Conservation (phyloP, 2,329 filamentous ascomycete species). For the Ophiostoma tasmaniense region DNA sequence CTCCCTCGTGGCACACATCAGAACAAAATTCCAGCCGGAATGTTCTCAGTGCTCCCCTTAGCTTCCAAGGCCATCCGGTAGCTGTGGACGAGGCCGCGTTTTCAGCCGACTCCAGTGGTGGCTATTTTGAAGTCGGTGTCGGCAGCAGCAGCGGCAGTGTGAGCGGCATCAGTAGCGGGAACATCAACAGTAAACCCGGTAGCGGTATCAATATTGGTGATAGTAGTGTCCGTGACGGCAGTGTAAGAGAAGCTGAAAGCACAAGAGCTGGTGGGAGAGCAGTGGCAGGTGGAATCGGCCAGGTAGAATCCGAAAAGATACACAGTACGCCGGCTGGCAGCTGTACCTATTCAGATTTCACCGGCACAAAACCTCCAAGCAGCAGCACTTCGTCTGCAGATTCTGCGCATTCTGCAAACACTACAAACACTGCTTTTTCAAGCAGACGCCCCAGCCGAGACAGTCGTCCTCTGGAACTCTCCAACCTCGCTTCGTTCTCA, state of each 20-base stretch:
- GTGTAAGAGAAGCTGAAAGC: neutral
- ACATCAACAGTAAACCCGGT: neutral
- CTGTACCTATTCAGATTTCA: neutral
- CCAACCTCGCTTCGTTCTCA: neutral
- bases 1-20: slow-evolving; percentile 10
- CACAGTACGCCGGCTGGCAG: neutral
- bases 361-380: neutral
- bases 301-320: neutral
- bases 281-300: neutral
- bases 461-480: neutral
- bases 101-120: neutral
- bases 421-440: neutral
- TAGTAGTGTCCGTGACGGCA: neutral
- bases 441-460: neutral
- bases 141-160: neutral
- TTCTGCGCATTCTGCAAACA: too few species aligned
- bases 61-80: neutral
- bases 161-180: neutral
- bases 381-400: neutral
- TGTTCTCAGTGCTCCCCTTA: slow-evolving; percentile 2
- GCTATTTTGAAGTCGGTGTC: neutral
- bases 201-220: neutral
- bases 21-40: slow-evolving; percentile 9
- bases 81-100: slow-evolving; percentile 8
- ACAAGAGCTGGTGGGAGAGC: too few species aligned